Base-by-base conservation (phyloP, 805 yeast species). In the Myxozyma melibiosi region DNA sequence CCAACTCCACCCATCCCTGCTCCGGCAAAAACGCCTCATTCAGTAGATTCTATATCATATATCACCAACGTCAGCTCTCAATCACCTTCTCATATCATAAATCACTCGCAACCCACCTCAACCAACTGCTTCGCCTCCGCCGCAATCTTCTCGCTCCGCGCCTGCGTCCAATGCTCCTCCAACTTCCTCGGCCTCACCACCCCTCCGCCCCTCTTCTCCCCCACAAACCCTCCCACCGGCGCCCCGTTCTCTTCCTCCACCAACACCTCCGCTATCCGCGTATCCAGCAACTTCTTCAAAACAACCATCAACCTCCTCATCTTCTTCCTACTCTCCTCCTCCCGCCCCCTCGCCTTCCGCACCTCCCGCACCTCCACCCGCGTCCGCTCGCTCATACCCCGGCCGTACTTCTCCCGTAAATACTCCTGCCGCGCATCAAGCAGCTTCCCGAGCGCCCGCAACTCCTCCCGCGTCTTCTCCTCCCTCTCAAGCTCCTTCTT, bases 201-300 rank as follows among this genome's bases (percentile, higher is more conserved):
- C 53, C 30, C 22, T 2, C 33, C 18, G 3, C 41, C 25, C 18
- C 27, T 25, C 22, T 24, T 45, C 18, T 5, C 20, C n/a, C 18
- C 33, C 22, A 13, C 14, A 9, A 59, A 58, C 4, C 62, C 62
- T 14, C 58, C 62, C n/a, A 50, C 48, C 25, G 61, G 43, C 2
- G 62, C 58, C 14, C 55, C 62, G n/a, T 35, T 42, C 34, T 53
- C 58, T 38, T 58, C 62, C 38, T 44, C 59, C 9, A 39, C 57
- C 14, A 55, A 41, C 34, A 35, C 33, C 20, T 34, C 40, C 22
- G 61, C 57, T 8, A 55, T 20, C 22, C 27, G 39, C n/a, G 37
- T 4, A 14, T 51, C 55, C 27, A 58, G 42, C 43, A 55, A 42
- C 30, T 18, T 14, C 46, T 42, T 43, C 39, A 56, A 28, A 14